These are phyloP conservation scores for Amphirosellinia nigrospora DNA, from an alignment of 495 filamentous ascomycete genomes.

Conservation along the genomic window DNA sequence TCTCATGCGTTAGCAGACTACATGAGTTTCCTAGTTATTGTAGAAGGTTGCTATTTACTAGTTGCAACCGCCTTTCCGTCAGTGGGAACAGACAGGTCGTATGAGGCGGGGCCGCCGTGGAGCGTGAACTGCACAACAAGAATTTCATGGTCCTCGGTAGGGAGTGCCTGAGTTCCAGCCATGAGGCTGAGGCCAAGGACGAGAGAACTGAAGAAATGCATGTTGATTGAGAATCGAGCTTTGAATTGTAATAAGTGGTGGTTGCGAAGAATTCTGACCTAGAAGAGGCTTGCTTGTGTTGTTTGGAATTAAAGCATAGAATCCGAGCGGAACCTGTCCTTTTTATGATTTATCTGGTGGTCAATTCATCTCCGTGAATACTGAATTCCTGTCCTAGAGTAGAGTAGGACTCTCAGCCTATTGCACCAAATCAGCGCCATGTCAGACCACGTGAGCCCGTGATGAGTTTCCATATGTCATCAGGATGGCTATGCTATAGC, in stretches of 20 bases:
- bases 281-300: neutral
- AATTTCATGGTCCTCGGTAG: slow-evolving; percentile 22
- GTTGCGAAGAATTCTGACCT: neutral
- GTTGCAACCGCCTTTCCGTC: slow-evolving; percentile 29
- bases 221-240: slow-evolving; percentile 6
- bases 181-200: slow-evolving; percentile 31
- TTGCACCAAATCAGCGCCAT: neutral
- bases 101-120: slow-evolving; percentile 37
- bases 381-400: too few relatives aligned
- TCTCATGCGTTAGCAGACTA: neutral
- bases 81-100: slow-evolving; percentile 31
- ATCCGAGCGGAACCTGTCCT: neutral
- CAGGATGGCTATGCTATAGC: neutral
- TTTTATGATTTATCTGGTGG: slow-evolving; percentile 1
- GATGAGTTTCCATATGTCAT: slow-evolving; percentile 13
- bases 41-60: slow-evolving; percentile 22
- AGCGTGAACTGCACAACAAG: slow-evolving; percentile 32
- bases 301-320: neutral
- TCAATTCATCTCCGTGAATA: neutral
- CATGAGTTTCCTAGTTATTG: neutral
- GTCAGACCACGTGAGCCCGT: slow-evolving; percentile 21
- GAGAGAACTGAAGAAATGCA: slow-evolving; percentile 32
- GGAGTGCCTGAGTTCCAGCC: slow-evolving; percentile 27
- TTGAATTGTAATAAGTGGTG: neutral
- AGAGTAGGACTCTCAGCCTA: slow-evolving; percentile 13